Evolutionary conservation across 192 early-diverging fungal genomes (phyloP), one percentile per base, ranked within the genome.

Genomic region (Rhizoclosmatium sp.): DNA sequence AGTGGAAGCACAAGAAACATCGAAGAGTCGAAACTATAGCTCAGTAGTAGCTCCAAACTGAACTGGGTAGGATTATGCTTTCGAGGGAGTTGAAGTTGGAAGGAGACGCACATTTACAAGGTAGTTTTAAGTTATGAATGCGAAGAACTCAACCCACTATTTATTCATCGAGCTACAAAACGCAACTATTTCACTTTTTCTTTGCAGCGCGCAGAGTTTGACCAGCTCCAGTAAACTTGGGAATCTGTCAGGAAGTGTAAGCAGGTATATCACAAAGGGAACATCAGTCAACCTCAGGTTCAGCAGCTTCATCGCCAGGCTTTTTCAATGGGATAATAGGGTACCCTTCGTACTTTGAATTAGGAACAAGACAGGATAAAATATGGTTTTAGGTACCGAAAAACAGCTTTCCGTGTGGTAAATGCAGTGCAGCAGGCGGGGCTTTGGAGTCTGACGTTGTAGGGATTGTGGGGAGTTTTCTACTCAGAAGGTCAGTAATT

Each of bases 371-470:
- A 9, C 19, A 9, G 16, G 21, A 49, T 42, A 64, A 23, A 65
- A 58, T 58, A 21, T 21, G 56, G 12, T 21, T 14, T 58, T 21
- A 58, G 56, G 2, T 65, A 85, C 88, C 97, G 87, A 99, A 98
- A 82, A 92, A 97, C 41, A 98, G 88, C 51, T 93, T 93, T 23
- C 96, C 95, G 60, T 93, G 82, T 1, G 97, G 95, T 71, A 98
- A 72, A 78, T 93, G 88, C 65, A 97, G 84, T 0, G 95, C 93
- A 45, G 92, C 92, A 1, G 93, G 92, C 12, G 42, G 7, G 7
- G 44, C 42, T 45, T 75, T 75, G 1, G 21, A 3, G 19, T 56
- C 65, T 10, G 48, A 39, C 44, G 42, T 16, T 21, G 4, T 5
- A 47, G 42, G 5, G 40, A 62, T 7, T 42, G 40, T 68, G 14